Percentiles rank a stretch among this genome's conserved stretches.
Conservation (phyloP, 768 basidiomycete species). For the Phlebiopsis gigantea region DNA sequence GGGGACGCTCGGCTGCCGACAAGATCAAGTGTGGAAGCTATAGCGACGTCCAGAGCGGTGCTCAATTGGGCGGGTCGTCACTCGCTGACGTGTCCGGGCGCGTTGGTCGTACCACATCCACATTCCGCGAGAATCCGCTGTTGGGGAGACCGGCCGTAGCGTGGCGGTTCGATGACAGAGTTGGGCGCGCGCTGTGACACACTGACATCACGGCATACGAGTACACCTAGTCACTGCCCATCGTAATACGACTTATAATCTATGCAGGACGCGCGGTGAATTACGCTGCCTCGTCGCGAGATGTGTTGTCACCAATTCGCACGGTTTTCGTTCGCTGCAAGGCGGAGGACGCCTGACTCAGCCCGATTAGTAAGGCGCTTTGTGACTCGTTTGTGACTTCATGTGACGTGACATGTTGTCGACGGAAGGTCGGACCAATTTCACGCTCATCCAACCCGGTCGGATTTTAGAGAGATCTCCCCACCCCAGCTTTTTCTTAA, state of each 20-base stretch:
- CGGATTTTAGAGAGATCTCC: background rate
- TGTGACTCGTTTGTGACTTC: slow-evolving; percentile 1
- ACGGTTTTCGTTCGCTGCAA: background rate
- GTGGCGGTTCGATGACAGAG: background rate
- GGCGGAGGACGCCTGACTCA: background rate
- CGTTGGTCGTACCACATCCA: background rate
- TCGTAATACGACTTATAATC: background rate
- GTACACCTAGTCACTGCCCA: background rate
- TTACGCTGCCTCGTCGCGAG: background rate
- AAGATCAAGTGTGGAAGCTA: slow-evolving; percentile 67
- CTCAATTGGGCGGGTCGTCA: background rate
- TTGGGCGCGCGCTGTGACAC: background rate
- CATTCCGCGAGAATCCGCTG: slow-evolving; percentile 1
- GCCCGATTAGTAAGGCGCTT: background rate
- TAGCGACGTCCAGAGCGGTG: slow-evolving; percentile 20
- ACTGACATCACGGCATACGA: background rate
- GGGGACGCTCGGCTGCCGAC: slow-evolving; percentile 54
- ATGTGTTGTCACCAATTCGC: slow-evolving; percentile 2
- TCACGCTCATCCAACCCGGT: slow-evolving; percentile 6
- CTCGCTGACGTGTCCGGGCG: slow-evolving; percentile 2
- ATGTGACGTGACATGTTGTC: background rate
- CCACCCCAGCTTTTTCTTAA: slow-evolving; percentile 1
- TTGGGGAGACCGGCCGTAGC: slow-evolving; percentile 2
- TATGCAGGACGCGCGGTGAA: background rate
- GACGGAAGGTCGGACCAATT: background rate